Evolutionary conservation across 2,329 filamentous ascomycete species (phyloP), one percentile per base, ranked within the genome.

Genomic region (Boeremia lycopersici): DNA sequence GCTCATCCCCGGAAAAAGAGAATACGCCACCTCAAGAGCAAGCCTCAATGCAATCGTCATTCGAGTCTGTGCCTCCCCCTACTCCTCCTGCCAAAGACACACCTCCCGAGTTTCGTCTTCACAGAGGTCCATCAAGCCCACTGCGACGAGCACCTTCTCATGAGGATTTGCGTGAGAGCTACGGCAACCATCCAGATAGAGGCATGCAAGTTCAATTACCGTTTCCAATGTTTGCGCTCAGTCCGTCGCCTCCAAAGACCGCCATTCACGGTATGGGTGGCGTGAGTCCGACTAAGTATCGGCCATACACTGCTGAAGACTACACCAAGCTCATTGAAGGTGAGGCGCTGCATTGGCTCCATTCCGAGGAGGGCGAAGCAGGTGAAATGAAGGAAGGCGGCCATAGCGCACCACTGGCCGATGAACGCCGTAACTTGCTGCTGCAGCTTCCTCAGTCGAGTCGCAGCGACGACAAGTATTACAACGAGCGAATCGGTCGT

Each of bases 11-110:
- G 30, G 46, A 41, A 19, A 56, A 48, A 45, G 48, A 44, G 19
- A 56, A 52, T 12, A 48, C 49, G 28, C 49, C 56, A 19, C 48
- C 48, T 13, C 40, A 53, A 33, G 36, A 26, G 30, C 52, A 56
- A 36, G 50, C 39, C 4, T 10, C 36, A n/a, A 9, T 43, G 15
- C 51, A 42, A 4, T 25, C 48, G 5, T 60, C 62, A 1, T 48
- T 53, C 15, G 60, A 61, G n/a, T 59, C 55, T 17, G 46, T 51
- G 8, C 29, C 49, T 9, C 68, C 77, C 11, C 77, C 77, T 5
- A 78, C 77, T 2, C 78, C 77, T 17, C 77, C 76, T 6, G 67
- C 73, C 12, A 79, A 80, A 52, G 74, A 79, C 53, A 79, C 78
- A 0, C 77, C 77, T 29, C 76, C 75, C 2, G 48, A 67, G 3